Conservation (phyloP, 2,329 filamentous ascomycete genomes). For the Talaromyces verruculosus region DNA sequence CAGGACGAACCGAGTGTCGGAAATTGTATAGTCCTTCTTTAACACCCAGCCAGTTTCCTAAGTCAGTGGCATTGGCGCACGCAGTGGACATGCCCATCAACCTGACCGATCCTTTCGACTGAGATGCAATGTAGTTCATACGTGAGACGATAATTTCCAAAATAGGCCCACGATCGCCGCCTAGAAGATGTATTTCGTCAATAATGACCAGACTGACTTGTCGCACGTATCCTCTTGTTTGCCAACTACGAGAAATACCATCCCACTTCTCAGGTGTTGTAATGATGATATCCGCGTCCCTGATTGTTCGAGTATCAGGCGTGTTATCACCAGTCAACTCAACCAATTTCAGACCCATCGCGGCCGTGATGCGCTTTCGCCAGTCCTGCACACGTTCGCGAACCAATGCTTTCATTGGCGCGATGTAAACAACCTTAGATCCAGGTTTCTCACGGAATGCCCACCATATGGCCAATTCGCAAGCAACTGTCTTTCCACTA, state of each 20-base stretch:
- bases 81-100: slow-evolving; percentile 99
- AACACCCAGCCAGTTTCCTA: slow-evolving; percentile 95
- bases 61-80: slow-evolving; percentile 89
- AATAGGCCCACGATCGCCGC: slow-evolving; percentile 94
- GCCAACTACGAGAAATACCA: slow-evolving; percentile 98
- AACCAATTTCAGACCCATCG: slow-evolving; percentile 85
- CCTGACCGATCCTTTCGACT: slow-evolving; percentile 83
- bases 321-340: slow-evolving; percentile 98
- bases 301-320: slow-evolving; percentile 90
- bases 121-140: slow-evolving; percentile 98
- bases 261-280: slow-evolving; percentile 99
- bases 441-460: slow-evolving; percentile 91
- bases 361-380: slow-evolving; percentile 74
- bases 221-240: slow-evolving; percentile 92
- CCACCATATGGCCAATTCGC: slow-evolving; percentile 99
- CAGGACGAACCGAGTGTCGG: slow-evolving; percentile 91
- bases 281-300: slow-evolving; percentile 95
- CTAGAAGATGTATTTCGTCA: slow-evolving; percentile 96
- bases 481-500: slow-evolving; percentile 95
- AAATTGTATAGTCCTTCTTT: slow-evolving; percentile 97
- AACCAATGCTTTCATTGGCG: slow-evolving; percentile 98
- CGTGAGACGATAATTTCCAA: slow-evolving; percentile 88
- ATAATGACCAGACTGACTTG: slow-evolving; percentile 97
- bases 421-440: slow-evolving; percentile 98
- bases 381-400: slow-evolving; percentile 96